Percentiles rank a stretch among this genome's conserved stretches.
Evolutionary conservation across 441 rosid genomes (phyloP).

Genomic region (Corymbia calophylla): DNA sequence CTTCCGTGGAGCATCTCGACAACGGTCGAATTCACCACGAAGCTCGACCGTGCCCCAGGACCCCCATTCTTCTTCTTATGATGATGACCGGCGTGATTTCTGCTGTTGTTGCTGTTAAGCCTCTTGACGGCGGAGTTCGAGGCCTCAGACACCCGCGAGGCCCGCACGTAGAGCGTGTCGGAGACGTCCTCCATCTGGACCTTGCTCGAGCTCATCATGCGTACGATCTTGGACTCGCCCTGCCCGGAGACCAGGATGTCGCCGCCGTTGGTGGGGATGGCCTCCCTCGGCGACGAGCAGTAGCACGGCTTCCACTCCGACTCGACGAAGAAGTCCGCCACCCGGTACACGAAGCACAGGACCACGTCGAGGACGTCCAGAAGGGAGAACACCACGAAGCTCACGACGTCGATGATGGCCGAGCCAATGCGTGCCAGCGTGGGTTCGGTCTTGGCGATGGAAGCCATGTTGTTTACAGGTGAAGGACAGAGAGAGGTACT

Average conservation of each 20-base stretch:
- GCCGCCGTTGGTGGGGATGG: slow-evolving; percentile 2
- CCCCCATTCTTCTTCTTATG: not conserved
- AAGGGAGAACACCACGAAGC: slow-evolving; percentile 5
- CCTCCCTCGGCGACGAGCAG: slow-evolving; percentile 7
- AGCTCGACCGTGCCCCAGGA: not conserved
- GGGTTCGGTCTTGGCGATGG: not conserved
- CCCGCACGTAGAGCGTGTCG: slow-evolving; percentile 8
- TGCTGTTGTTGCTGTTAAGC: not conserved
- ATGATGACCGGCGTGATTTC: not conserved
- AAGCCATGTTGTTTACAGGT: not conserved
- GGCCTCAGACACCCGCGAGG: slow-evolving; percentile 4
- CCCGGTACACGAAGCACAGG: slow-evolving; percentile 2
- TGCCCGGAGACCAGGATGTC: not conserved
- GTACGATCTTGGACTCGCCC: slow-evolving; percentile 4
- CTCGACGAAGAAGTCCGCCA: slow-evolving; percentile 7
- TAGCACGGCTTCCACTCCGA: slow-evolving; percentile 13
- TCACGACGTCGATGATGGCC: slow-evolving; percentile 1
- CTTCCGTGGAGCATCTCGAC: slow-evolving; percentile 4
- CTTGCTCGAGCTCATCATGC: slow-evolving; percentile 3
- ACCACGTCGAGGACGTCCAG: slow-evolving; percentile 6
- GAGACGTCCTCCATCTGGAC: slow-evolving; percentile 10
- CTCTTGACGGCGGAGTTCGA: not conserved
- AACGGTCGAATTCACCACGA: not conserved
- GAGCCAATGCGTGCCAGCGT: not conserved
- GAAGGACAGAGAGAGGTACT: not conserved